phyloP scores from a whole-genome alignment of 306 rosid genomes.

The Acacia acuminata region DNA sequence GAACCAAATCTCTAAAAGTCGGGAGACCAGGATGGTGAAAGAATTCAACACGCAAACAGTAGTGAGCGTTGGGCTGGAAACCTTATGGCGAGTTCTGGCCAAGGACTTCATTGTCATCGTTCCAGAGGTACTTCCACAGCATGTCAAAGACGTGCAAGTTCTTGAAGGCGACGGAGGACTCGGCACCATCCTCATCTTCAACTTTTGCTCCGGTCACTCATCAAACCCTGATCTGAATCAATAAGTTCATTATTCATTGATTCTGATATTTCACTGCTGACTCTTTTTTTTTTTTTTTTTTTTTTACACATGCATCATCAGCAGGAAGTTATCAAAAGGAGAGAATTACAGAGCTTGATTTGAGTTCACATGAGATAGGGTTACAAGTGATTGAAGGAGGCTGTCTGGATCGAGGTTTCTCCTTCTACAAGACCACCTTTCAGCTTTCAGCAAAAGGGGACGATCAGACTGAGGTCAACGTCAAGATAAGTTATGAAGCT shows the following conservation, averaged over 20 bases:
- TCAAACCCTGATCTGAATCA: background rate
- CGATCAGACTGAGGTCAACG: slow-evolving; percentile 45
- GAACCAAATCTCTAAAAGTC: background rate
- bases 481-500: slow-evolving; percentile 52
- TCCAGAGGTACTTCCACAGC: slow-evolving; percentile 52
- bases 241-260: background rate
- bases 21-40: slow-evolving; percentile 33
- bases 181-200: slow-evolving; percentile 59
- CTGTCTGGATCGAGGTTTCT: slow-evolving; percentile 49
- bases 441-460: slow-evolving; percentile 39
- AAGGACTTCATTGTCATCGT: slow-evolving; percentile 41
- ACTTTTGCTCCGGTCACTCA: slow-evolving; percentile 26
- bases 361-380: slow-evolving; percentile 43
- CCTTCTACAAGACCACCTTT: slow-evolving; percentile 53
- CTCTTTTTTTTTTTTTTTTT: too few relatives aligned
- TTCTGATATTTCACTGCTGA: background rate
- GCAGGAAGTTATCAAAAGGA: slow-evolving; percentile 48
- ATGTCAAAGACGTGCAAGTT: slow-evolving; percentile 52
- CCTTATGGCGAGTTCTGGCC: slow-evolving; percentile 54
- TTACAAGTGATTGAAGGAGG: slow-evolving; percentile 65
- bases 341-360: slow-evolving; percentile 60
- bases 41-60: slow-evolving; percentile 51
- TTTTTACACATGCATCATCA: slow-evolving; percentile 15
- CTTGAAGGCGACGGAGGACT: slow-evolving; percentile 73
- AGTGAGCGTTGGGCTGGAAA: slow-evolving; percentile 45